A percentile compares a stretch with the other conserved stretches of the same genome.
Evolutionary conservation across 2,329 filamentous ascomycete genomes (phyloP).

Genomic region (Trematosphaeria pertusa): DNA sequence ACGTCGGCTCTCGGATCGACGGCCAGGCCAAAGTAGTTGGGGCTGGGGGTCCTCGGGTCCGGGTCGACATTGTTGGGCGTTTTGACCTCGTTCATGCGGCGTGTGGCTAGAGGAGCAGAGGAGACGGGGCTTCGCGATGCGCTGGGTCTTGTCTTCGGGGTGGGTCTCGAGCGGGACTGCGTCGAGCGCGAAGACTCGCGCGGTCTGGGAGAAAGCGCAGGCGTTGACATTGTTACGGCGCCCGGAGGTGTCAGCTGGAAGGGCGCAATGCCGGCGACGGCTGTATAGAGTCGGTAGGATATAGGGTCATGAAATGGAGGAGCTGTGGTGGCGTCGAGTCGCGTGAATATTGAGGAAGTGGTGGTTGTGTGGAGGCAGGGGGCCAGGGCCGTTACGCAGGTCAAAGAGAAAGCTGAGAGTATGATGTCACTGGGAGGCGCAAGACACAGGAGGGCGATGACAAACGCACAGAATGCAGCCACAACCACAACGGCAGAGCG

Average conservation of each 20-base stretch:
- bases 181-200: constrained; percentile 35
- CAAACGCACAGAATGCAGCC: constrained; percentile 5
- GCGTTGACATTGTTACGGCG: constrained; percentile 40
- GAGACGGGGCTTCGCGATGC: constrained; percentile 31
- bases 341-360: constrained; percentile 1
- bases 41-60: constrained; percentile 61
- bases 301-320: constrained; percentile 34
- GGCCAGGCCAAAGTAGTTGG: constrained; percentile 86
- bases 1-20: constrained; percentile 67
- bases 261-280: constrained; percentile 20
- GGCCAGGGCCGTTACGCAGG: constrained; percentile 1
- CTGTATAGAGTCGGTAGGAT: constrained; percentile 16
- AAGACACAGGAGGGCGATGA: not conserved
- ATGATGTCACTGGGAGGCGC: constrained; percentile 10
- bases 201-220: constrained; percentile 41
- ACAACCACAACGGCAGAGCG: not conserved
- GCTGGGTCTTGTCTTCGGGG: constrained; percentile 39
- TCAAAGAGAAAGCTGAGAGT: constrained; percentile 6
- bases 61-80: constrained; percentile 39
- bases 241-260: constrained; percentile 10
- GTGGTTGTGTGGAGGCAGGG: constrained; percentile 4
- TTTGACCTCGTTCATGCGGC: constrained; percentile 43
- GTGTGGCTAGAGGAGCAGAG: constrained; percentile 36
- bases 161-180: constrained; percentile 33
- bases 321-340: constrained; percentile 1